Evolutionary conservation across 2,329 filamentous ascomycete species (phyloP), one percentile per base, ranked within the genome.

Genomic region (Chrysosporium queenslandicum): DNA sequence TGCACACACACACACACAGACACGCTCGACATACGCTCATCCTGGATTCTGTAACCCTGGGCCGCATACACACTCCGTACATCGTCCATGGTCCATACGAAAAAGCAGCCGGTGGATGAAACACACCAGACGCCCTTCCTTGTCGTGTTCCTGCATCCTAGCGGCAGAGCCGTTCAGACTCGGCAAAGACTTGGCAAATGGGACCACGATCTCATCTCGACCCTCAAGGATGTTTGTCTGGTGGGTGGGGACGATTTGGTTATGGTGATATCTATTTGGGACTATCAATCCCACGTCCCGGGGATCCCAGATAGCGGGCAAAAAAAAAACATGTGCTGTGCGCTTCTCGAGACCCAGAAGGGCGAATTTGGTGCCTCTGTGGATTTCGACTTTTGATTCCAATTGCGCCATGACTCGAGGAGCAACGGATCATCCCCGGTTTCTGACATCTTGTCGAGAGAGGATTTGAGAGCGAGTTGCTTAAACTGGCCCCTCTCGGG

Each of bases 121-220:
- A 42, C 48, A n/a, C 48, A 34, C 37, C 39, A 42, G 29, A 50
- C 16, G 18, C 21, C n/a, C 34, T 18, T 29, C 16, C 16, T 48
- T 39, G 4, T 25, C 46, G 46, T 48, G 46, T 48, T 48, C 46
- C 46, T 48, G 46, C 46, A 40, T 48, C 32, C 46, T 36, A 5
- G 20, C 43, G 7, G 18, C 30, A 30, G 43, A 46, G 36, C 29
- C 34, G 23, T 34, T 18, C n/a, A n/a, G 29, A 34, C 29, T 46
- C 18, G 43, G 43, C 43, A 36, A 46, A 45, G n/a, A 45, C 41
- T 45, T 45, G 41, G 43, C 30, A 23, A n/a, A 46, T 46, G 25
- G n/a, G 41, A 30, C 14, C 18, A 21, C 37, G 37, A 20, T 6
- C 11, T 30, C 27, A 12, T 39, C 16, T 20, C 36, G 1, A 40